phyloP scores from a whole-genome alignment of 176 grass and related monocot genomes.

The Aegilops bicornis region DNA sequence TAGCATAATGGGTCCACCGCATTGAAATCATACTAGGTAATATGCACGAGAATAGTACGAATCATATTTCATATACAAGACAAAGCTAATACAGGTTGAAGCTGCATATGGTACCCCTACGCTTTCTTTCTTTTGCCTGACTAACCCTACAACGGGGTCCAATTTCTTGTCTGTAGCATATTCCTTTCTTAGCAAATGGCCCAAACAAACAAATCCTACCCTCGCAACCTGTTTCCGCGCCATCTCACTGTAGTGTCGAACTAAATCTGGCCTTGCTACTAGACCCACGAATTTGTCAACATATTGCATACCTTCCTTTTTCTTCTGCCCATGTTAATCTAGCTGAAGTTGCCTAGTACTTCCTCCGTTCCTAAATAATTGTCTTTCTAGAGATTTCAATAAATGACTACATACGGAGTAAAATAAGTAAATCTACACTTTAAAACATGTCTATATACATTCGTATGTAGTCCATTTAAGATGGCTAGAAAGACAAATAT shows the following conservation, averaged over 20 bases:
- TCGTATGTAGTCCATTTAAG: too few species aligned
- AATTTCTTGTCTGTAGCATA: neutral
- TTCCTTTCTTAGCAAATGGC: neutral
- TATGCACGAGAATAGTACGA: neutral
- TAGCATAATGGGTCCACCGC: neutral
- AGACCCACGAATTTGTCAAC: slow-evolving; percentile 13
- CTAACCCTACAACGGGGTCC: neutral
- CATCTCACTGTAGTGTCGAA: neutral
- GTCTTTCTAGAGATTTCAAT: too few species aligned
- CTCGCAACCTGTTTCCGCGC: neutral
- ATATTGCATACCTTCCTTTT: neutral
- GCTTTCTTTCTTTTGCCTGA: neutral
- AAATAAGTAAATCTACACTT: too few species aligned
- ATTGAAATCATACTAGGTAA: neutral
- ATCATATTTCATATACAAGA: neutral
- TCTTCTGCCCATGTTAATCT: neutral
- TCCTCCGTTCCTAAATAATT: too few species aligned
- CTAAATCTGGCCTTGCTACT: neutral
- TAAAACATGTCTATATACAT: too few species aligned
- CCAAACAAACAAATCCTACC: neutral
- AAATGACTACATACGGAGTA: too few species aligned
- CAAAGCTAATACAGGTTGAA: neutral
- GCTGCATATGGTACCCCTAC: neutral
- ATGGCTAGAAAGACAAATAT: too few species aligned
- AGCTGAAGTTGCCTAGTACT: neutral